phyloP scores from a whole-genome alignment of 208 protist species.

The Trypanosoma conorhini region DNA sequence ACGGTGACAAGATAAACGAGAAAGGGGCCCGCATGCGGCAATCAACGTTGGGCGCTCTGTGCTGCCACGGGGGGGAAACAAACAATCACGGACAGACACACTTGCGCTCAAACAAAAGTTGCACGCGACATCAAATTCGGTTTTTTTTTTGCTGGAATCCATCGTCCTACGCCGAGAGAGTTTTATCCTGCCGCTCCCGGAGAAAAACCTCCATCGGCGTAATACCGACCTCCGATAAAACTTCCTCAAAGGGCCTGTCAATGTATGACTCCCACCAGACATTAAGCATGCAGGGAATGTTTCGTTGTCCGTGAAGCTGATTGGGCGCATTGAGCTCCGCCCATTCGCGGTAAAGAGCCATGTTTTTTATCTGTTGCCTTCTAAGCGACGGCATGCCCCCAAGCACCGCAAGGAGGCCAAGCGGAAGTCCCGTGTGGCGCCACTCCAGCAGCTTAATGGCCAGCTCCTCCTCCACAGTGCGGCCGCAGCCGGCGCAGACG shows the following conservation, averaged over 20 bases:
- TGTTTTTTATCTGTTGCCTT: slow-evolving; percentile 37
- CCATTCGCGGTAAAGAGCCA: slow-evolving; percentile 65
- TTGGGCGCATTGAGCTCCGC: slow-evolving; percentile 53
- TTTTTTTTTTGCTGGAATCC: not conserved
- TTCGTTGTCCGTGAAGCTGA: slow-evolving; percentile 40
- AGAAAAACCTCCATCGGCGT: slow-evolving; percentile 67
- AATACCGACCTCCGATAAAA: slow-evolving; percentile 54
- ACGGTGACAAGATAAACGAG: too few relatives aligned
- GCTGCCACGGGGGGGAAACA: too few relatives aligned
- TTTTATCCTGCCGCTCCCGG: slow-evolving; percentile 9
- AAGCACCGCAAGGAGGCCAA: slow-evolving; percentile 65
- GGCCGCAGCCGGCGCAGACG: slow-evolving; percentile 57
- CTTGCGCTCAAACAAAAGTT: not conserved
- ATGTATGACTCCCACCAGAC: slow-evolving; percentile 80
- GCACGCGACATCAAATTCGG: not conserved
- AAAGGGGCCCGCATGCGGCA: too few relatives aligned
- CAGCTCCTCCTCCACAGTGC: slow-evolving; percentile 84
- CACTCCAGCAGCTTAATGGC: slow-evolving; percentile 85
- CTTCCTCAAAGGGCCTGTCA: slow-evolving; percentile 48
- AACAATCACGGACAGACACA: too few relatives aligned
- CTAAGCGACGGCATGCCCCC: slow-evolving; percentile 67
- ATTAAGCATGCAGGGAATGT: slow-evolving; percentile 68
- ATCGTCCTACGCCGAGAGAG: not conserved
- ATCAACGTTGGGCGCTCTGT: too few relatives aligned
- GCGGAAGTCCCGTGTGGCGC: slow-evolving; percentile 78